phyloP scores from a whole-genome alignment of 2,329 filamentous ascomycete genomes.

The Ceratocystiopsis brevicomis region DNA sequence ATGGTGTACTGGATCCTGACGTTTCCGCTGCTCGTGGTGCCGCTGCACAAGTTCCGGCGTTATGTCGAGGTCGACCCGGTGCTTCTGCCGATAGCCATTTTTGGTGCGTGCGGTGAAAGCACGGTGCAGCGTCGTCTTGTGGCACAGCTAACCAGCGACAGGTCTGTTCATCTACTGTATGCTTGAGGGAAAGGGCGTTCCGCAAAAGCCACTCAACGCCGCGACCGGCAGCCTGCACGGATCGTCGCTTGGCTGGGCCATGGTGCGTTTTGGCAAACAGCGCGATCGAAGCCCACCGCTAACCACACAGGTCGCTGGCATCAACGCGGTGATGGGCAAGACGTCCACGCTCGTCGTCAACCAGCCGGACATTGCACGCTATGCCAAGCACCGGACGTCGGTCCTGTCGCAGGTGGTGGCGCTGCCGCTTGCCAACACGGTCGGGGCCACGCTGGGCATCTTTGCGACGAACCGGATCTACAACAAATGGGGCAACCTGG shows the following conservation, averaged over 20 bases:
- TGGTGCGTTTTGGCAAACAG: no score
- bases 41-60: no score
- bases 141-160: no score
- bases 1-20: neutral
- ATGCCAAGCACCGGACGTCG: constrained; percentile 18
- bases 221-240: neutral
- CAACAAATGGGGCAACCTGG: constrained; percentile 18
- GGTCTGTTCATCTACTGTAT: no score
- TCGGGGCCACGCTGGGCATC: constrained; percentile 24
- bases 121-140: no score
- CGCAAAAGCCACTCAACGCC: neutral
- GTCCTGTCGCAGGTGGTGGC: constrained; percentile 23
- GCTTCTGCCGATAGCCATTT: no score
- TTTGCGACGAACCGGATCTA: constrained; percentile 24
- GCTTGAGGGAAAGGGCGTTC: neutral
- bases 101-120: no score
- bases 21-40: no score
- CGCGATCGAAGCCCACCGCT: no score
- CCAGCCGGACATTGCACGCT: constrained; percentile 26
- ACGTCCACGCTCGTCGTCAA: constrained; percentile 18
- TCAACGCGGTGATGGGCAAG: constrained; percentile 2
- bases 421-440: constrained; percentile 22
- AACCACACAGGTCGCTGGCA: neutral
- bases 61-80: no score
- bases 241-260: neutral